A percentile compares a stretch with the other conserved stretches of the same genome.
Evolutionary conservation across 2,329 filamentous ascomycete species (phyloP).

Genomic region (Albifimbria verrucaria): DNA sequence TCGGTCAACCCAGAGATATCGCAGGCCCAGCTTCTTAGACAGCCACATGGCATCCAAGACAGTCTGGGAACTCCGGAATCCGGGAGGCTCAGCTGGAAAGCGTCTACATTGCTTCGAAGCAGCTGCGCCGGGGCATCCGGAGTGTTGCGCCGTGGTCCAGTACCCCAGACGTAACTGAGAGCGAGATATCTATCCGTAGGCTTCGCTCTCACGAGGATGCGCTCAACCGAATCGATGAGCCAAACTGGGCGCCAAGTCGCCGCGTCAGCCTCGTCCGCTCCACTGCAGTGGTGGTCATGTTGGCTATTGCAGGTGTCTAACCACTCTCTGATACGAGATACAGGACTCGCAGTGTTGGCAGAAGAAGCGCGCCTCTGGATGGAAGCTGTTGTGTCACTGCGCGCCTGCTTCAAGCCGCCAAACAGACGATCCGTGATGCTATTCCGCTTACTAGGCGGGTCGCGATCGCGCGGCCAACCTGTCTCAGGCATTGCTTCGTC

Average conservation of each 20-base stretch:
- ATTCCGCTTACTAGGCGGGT: slow-evolving; percentile 32
- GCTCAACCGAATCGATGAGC: slow-evolving; percentile 38
- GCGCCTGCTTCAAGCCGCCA: slow-evolving; percentile 28
- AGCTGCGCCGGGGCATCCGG: slow-evolving; percentile 27
- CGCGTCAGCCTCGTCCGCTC: slow-evolving; percentile 17
- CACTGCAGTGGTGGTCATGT: slow-evolving; percentile 37
- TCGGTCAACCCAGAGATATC: slow-evolving; percentile 44
- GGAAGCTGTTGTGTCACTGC: slow-evolving; percentile 21
- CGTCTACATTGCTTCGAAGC: slow-evolving; percentile 32
- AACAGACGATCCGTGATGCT: slow-evolving; percentile 38
- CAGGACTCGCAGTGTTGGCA: slow-evolving; percentile 29
- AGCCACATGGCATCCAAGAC: slow-evolving; percentile 43
- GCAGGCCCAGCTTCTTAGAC: slow-evolving; percentile 38
- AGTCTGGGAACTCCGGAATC: slow-evolving; percentile 37
- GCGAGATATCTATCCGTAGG: slow-evolving; percentile 38
- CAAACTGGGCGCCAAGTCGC: slow-evolving; percentile 36
- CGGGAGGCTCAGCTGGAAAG: slow-evolving; percentile 30
- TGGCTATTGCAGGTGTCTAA: slow-evolving; percentile 40
- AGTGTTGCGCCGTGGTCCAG: slow-evolving; percentile 20
- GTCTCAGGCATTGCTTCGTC: slow-evolving; percentile 6
- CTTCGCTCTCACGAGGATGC: slow-evolving; percentile 34
- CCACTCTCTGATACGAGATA: slow-evolving; percentile 39
- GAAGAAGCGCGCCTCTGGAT: slow-evolving; percentile 28
- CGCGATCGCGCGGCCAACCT: slow-evolving; percentile 15
- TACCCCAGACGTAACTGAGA: slow-evolving; percentile 44